Conservation (phyloP, 164 flowering plant genomes). For the Umbilicus rupestris region DNA sequence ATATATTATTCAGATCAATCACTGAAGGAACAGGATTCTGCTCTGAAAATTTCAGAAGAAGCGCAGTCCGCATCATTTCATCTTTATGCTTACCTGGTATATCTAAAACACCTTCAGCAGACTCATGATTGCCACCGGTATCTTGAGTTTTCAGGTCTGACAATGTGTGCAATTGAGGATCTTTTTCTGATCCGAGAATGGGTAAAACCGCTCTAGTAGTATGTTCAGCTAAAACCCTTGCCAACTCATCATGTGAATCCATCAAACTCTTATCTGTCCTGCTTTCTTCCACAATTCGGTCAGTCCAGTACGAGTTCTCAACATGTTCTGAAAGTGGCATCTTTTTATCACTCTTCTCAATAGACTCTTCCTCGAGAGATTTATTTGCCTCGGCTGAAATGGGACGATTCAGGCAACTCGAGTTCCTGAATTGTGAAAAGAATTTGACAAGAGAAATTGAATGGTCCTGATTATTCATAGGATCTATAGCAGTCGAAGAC, state of each 20-base stretch:
- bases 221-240: conserved; percentile 11
- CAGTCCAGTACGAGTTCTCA: conserved; percentile 37
- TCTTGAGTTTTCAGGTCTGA: conserved; percentile 17
- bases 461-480: conserved; percentile 25
- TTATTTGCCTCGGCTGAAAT: conserved; percentile 12
- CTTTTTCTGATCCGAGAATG: conserved; percentile 14
- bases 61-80: conserved; percentile 40
- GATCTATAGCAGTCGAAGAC: conserved; percentile 38
- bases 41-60: conserved; percentile 51
- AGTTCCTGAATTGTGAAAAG: conserved; percentile 46
- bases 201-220: conserved; percentile 10
- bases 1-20: conserved; percentile 45
- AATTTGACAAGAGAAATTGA: conserved; percentile 19
- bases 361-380: conserved; percentile 14
- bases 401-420: conserved; percentile 15
- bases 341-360: conserved; percentile 10
- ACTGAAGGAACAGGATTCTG: conserved; percentile 56
- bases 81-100: conserved; percentile 17
- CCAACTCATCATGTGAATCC: conserved; percentile 15
- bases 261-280: conserved; percentile 25
- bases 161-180: conserved; percentile 8
- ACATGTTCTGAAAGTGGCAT: conserved; percentile 18
- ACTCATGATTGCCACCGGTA: conserved; percentile 17
- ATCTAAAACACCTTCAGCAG: conserved; percentile 17
- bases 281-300: conserved; percentile 24